A percentile compares a stretch with the other conserved stretches of the same genome.
phyloP scores from a whole-genome alignment of 1,139 yeast species.

The Hyphopichia burtonii region DNA sequence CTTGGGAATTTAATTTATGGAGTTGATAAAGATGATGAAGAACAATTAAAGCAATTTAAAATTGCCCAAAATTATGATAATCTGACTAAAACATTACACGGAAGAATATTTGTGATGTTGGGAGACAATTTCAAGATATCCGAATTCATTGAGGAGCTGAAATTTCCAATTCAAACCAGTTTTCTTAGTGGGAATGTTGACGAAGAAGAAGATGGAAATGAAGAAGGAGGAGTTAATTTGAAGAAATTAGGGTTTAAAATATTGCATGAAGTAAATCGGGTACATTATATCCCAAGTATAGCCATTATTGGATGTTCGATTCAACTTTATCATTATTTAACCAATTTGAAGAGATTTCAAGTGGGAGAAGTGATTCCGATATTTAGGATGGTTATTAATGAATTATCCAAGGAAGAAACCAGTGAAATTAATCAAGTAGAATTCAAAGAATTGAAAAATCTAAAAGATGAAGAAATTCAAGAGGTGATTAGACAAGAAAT shows the following conservation, averaged over 20 bases:
- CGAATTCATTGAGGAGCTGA: conserved; percentile 18
- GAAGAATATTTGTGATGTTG: conserved; percentile 39
- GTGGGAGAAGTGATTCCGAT: conserved; percentile 30
- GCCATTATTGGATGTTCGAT: conserved; percentile 39
- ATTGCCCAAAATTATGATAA: conserved; percentile 28
- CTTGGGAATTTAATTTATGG: conserved; percentile 24
- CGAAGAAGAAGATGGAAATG: background rate
- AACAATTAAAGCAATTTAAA: conserved; percentile 3
- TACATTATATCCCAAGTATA: conserved; percentile 37
- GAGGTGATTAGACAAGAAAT: conserved; percentile 28
- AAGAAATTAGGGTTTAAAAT: conserved; percentile 44
- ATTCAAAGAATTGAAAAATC: conserved; percentile 11
- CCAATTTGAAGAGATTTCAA: conserved; percentile 15
- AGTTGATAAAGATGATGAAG: conserved; percentile 8
- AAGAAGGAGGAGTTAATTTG: conserved; percentile 24
- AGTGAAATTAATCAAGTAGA: conserved; percentile 12
- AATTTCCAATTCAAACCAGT: background rate
- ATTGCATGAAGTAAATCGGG: conserved; percentile 40
- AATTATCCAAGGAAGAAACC: conserved; percentile 22
- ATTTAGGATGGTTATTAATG: conserved; percentile 21
- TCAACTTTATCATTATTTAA: conserved; percentile 29
- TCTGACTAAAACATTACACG: conserved; percentile 26
- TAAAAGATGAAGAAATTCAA: conserved; percentile 17
- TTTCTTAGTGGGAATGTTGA: conserved; percentile 1
- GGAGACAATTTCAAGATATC: conserved; percentile 35